phyloP scores from a whole-genome alignment of 768 basidiomycete genomes.

The Hysterangium stoloniferum region DNA sequence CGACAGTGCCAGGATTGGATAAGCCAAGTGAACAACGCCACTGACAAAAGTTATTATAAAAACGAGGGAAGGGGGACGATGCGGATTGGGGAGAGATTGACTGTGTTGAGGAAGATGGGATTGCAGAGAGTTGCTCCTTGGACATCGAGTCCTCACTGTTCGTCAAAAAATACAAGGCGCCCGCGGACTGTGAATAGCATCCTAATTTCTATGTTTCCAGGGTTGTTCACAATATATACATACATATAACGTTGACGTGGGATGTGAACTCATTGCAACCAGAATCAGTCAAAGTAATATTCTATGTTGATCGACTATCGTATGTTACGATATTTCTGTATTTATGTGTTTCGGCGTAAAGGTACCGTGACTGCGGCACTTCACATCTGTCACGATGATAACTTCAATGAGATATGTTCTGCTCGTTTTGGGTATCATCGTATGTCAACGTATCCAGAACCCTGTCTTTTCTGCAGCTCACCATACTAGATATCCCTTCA shows the following conservation, averaged over 20 bases:
- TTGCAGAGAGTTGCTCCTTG: constrained; percentile 35
- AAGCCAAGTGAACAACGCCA: constrained; percentile 80
- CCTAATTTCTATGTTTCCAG: too few relatives aligned
- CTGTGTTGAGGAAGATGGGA: constrained; percentile 30
- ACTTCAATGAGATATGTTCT: constrained; percentile 54
- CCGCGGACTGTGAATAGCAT: background rate
- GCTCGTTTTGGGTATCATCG: constrained; percentile 39
- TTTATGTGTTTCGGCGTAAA: too few relatives aligned
- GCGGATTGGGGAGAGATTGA: background rate
- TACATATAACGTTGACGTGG: too few relatives aligned
- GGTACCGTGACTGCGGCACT: too few relatives aligned
- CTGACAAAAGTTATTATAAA: constrained; percentile 64
- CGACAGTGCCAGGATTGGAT: constrained; percentile 86
- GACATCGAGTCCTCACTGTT: constrained; percentile 30
- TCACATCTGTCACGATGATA: constrained; percentile 36
- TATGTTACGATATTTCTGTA: too few relatives aligned
- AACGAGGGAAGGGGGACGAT: constrained; percentile 41
- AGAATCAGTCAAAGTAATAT: too few relatives aligned
- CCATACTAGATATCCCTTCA: constrained; percentile 57
- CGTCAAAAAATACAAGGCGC: constrained; percentile 3
- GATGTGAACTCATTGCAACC: too few relatives aligned
- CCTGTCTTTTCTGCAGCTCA: too few relatives aligned
- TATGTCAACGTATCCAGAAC: too few relatives aligned
- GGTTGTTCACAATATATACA: too few relatives aligned
- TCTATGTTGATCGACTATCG: too few relatives aligned